These are phyloP conservation scores for Solanum pinnatisectum DNA, from an alignment of 257 asterid genomes.

Conservation along the genomic window DNA sequence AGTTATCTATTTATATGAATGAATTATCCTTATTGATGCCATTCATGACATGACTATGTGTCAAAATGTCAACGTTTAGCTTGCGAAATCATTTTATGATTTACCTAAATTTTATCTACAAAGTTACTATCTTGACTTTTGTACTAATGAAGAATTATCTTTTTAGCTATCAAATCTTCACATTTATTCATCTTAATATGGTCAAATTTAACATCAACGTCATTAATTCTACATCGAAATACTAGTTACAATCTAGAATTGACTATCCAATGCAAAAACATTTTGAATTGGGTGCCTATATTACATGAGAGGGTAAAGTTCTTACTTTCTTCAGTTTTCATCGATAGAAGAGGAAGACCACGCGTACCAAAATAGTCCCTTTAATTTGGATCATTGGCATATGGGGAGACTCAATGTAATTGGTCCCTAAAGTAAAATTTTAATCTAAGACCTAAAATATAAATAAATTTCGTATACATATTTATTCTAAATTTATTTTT, in stretches of 20 bases:
- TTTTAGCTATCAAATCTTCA: too few species aligned
- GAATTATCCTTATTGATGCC: background rate
- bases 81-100: too few species aligned
- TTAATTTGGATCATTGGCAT: background rate
- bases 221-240: background rate
- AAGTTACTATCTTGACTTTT: background rate
- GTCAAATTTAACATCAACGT: background rate
- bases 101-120: too few species aligned
- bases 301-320: background rate
- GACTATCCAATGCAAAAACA: background rate
- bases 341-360: background rate
- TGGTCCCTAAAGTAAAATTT: too few species aligned
- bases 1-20: rapidly evolving
- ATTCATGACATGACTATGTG: background rate
- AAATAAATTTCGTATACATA: too few species aligned
- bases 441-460: too few species aligned
- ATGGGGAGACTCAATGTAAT: too few species aligned
- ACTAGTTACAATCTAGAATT: background rate
- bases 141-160: too few species aligned
- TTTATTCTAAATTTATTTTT: too few species aligned
- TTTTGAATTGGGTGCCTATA: background rate
- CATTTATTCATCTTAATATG: too few species aligned
- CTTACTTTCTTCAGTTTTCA: background rate
- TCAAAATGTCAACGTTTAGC: background rate
- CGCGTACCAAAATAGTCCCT: background rate